Percentiles rank a stretch among this genome's conserved stretches.
phyloP scores from a whole-genome alignment of 2,329 filamentous ascomycete genomes.

The Alternaria panax region DNA sequence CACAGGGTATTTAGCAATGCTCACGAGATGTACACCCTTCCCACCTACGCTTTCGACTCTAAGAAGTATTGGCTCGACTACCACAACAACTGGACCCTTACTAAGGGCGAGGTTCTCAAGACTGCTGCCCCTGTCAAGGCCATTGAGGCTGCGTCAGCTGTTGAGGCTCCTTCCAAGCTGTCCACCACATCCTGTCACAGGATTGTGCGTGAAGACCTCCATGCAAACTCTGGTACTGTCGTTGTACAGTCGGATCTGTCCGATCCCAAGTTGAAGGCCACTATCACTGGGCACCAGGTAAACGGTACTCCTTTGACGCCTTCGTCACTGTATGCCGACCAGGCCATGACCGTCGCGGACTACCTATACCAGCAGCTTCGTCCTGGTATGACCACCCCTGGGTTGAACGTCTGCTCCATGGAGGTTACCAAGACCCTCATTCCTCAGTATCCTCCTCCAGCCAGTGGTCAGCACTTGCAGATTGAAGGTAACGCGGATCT shows the following conservation, averaged over 20 bases:
- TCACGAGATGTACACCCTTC: conserved; percentile 69
- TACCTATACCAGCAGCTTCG: conserved; percentile 71
- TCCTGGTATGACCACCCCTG: conserved; percentile 63
- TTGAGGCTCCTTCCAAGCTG: conserved; percentile 60
- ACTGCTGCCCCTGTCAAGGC: conserved; percentile 50
- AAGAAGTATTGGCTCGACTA: conserved; percentile 79
- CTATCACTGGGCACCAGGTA: conserved; percentile 71
- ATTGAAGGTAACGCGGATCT: conserved; percentile 68
- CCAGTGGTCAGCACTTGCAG: conserved; percentile 66
- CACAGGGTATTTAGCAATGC: conserved; percentile 67
- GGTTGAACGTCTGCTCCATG: conserved; percentile 71
- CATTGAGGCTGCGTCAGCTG: conserved; percentile 50
- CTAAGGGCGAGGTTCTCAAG: conserved; percentile 67
- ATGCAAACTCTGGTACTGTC: conserved; percentile 65
- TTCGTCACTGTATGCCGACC: conserved; percentile 69
- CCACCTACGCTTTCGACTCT: conserved; percentile 72
- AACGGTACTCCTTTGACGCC: conserved; percentile 72
- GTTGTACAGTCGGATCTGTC: conserved; percentile 72
- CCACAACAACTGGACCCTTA: conserved; percentile 73
- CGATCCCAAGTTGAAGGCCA: conserved; percentile 67
- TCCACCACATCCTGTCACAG: conserved; percentile 72
- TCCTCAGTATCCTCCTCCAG: conserved; percentile 57
- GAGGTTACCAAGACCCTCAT: conserved; percentile 76
- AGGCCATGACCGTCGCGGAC: conserved; percentile 70
- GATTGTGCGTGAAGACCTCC: conserved; percentile 68